Evolutionary conservation across 225 moss, liverwort and hornwort species (phyloP).

Genomic region (Takakia lepidozioides): DNA sequence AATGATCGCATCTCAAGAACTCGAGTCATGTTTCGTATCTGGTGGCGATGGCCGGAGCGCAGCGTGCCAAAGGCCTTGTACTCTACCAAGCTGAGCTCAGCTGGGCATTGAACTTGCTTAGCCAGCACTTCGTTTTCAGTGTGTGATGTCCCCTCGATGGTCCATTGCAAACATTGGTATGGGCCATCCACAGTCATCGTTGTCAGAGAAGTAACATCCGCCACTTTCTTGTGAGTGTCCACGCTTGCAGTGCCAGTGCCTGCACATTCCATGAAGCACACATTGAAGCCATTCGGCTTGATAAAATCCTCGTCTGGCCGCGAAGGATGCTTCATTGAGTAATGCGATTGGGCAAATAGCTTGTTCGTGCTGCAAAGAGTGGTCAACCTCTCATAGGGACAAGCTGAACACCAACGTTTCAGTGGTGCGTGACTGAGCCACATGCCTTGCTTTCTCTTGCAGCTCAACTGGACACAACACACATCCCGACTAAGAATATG

Average conservation of each 20-base stretch:
- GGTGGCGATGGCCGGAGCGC: conserved; percentile 16
- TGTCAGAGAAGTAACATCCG: neutral
- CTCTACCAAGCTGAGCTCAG: conserved; percentile 3
- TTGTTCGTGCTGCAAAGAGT: conserved; percentile 7
- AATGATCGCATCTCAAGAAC: conserved; percentile 24
- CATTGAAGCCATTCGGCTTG: conserved; percentile 17
- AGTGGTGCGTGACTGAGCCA: conserved; percentile 5
- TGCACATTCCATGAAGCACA: conserved; percentile 5
- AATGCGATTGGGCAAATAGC: neutral
- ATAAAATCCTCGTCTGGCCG: neutral
- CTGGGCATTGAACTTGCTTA: conserved; percentile 13
- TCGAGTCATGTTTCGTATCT: conserved; percentile 18
- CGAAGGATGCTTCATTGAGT: neutral
- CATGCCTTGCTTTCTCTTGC: neutral
- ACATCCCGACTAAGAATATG: conserved; percentile 12
- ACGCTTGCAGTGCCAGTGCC: neutral
- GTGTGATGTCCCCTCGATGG: conserved; percentile 9
- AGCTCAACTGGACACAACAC: neutral
- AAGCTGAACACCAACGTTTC: neutral
- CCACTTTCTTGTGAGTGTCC: accelerated
- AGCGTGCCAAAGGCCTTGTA: conserved; percentile 19
- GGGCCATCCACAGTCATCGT: conserved; percentile 7
- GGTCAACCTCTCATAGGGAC: neutral
- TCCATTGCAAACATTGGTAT: conserved; percentile 24
- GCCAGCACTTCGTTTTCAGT: conserved; percentile 23